These are phyloP conservation scores for Geranium rotundifolium DNA, from an alignment of 345 rosid genomes.

Conservation along the genomic window DNA sequence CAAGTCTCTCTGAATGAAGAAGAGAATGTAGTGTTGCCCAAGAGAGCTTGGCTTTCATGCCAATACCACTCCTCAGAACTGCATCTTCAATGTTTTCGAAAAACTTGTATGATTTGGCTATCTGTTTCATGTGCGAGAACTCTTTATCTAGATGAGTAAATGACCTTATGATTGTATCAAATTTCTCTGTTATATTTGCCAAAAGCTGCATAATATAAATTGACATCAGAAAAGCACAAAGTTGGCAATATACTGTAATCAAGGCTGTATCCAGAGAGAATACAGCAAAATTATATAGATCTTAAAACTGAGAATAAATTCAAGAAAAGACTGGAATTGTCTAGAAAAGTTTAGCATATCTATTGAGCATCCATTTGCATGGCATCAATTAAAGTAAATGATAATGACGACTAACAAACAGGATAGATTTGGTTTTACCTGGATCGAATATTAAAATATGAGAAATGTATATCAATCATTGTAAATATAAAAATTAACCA, in stretches of 20 bases:
- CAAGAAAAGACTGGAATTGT: too few species aligned
- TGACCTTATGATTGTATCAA: slow-evolving; percentile 65
- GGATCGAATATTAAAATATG: too few species aligned
- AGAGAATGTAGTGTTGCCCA: slow-evolving; percentile 95
- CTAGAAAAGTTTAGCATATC: too few species aligned
- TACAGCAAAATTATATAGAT: too few species aligned
- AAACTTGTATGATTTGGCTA: slow-evolving; percentile 62
- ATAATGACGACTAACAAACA: too few species aligned
- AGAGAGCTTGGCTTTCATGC: slow-evolving; percentile 46
- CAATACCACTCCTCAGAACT: slow-evolving; percentile 30
- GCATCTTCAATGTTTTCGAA: slow-evolving; percentile 39
- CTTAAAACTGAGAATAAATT: too few species aligned
- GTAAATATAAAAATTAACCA: too few species aligned
- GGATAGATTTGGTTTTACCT: too few species aligned
- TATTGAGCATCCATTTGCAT: too few species aligned
- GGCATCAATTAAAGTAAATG: too few species aligned
- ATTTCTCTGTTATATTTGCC: slow-evolving; percentile 68
- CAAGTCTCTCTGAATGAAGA: slow-evolving; percentile 77
- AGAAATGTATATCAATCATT: too few species aligned
- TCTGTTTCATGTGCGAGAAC: slow-evolving; percentile 67
- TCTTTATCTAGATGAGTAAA: slow-evolving; percentile 85
- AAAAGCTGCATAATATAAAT: slow-evolving; percentile 51
- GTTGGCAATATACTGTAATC: not conserved
- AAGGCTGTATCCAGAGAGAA: not conserved
- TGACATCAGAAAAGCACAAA: not conserved